Evolutionary conservation across 1,284 basidiomycete species (phyloP), one percentile per base, ranked within the genome.

Genomic region (Wallemia ichthyophaga): DNA sequence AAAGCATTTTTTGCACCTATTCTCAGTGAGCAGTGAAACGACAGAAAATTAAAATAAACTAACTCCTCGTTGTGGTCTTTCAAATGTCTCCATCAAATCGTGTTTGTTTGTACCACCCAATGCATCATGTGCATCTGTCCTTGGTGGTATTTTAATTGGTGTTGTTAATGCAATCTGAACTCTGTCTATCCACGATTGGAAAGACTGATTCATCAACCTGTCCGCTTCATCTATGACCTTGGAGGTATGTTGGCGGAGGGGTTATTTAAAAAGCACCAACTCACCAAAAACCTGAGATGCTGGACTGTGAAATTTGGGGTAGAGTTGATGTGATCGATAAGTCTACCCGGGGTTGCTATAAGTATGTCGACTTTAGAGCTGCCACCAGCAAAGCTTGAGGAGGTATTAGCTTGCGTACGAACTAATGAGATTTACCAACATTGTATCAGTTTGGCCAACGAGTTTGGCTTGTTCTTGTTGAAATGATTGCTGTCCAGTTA

Each of bases 181-280:
- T 65, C 81, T 80, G 13, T 77, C 75, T 1, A 94, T 73, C 92
- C 92, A 99, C 66, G 89, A 83, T 69, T 96, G 88, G 71, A 95
- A 96, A 1, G 85, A 88, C 68, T 96, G 89, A 5, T 84, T 84
- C 2, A 99, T 76, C 1, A 99, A 75, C 24, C 91, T 78, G 68
- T 99, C 94, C 0, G 94, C 94, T 72, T 99, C 94, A 68, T 99
- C 94, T 60, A 99, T 87, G 21, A 98, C 80, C 85, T 89, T 62
- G 1, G 19, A 23, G 19, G 3, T 33, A 53, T 23, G 26, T 11
- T n/a, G 55, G 19, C 3, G 31, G 58, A 24, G 13, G 7, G 1
- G 27, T 60, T 37, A 60, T 55, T 48, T 2, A 25, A 11, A 24
- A n/a, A 7, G 59, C 59, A 15, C 27, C 19, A 37, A n/a, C 70